These are phyloP conservation scores for Vinca minor DNA, from an alignment of 257 asterid species.

Conservation along the genomic window DNA sequence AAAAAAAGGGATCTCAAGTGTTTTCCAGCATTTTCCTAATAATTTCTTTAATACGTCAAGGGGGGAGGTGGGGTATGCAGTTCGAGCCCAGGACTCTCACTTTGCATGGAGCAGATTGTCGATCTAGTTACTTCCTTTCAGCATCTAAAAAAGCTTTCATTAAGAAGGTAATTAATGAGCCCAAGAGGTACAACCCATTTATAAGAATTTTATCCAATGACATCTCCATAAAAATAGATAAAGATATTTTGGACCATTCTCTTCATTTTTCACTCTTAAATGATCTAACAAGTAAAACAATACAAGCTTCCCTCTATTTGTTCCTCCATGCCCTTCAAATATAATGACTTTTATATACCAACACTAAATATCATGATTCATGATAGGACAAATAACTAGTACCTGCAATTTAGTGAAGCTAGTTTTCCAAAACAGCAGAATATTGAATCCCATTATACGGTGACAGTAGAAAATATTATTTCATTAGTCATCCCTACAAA, in stretches of 20 bases:
- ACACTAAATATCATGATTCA: neutral
- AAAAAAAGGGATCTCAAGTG: too few relatives aligned
- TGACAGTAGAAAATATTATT: too few relatives aligned
- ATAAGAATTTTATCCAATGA: neutral
- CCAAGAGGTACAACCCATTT: neutral
- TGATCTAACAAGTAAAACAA: neutral
- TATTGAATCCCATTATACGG: neutral
- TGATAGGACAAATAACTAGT: neutral
- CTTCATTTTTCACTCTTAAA: neutral
- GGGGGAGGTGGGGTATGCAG: neutral
- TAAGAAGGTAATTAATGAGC: neutral
- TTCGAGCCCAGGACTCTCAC: neutral
- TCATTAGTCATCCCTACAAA: constrained; percentile 9
- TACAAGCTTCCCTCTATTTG: neutral
- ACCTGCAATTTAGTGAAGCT: neutral
- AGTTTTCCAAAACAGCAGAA: neutral
- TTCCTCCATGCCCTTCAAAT: neutral
- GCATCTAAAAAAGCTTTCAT: neutral
- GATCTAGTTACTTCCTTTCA: neutral
- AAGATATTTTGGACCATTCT: neutral
- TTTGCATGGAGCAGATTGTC: neutral
- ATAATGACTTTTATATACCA: neutral
- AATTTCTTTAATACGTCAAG: too few relatives aligned
- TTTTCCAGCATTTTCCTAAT: too few relatives aligned
- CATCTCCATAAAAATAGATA: neutral